Evolutionary conservation across 371 early-diverging fungal species (phyloP).

Genomic region (Circinella umbellata): DNA sequence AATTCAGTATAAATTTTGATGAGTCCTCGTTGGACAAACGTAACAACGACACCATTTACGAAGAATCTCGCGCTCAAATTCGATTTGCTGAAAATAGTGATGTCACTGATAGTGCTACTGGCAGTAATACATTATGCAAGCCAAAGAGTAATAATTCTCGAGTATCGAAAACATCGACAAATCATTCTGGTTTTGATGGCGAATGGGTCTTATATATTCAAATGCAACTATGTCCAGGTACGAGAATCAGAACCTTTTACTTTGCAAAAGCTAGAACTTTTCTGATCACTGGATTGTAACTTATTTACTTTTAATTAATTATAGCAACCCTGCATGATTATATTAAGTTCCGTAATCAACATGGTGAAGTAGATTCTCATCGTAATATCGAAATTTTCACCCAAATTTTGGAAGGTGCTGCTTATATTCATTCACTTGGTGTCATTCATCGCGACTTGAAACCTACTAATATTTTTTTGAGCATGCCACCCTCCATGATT

Average conservation of each 20-base stretch:
- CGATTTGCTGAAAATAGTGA: slow-evolving; percentile 13
- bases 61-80: slow-evolving; percentile 3
- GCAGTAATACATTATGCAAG: not conserved
- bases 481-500: slow-evolving; percentile 24
- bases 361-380: slow-evolving; percentile 41
- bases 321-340: slow-evolving; percentile 52
- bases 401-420: slow-evolving; percentile 68
- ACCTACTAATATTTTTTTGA: slow-evolving; percentile 80
- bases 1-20: not conserved
- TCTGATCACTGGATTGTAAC: too few relatives aligned
- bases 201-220: slow-evolving; percentile 80
- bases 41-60: too few relatives aligned
- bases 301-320: not conserved
- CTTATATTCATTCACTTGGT: slow-evolving; percentile 74
- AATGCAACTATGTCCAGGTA: slow-evolving; percentile 87
- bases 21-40: not conserved
- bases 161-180: slow-evolving; percentile 1
- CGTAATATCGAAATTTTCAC: slow-evolving; percentile 53
- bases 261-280: not conserved
- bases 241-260: not conserved
- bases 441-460: slow-evolving; percentile 84
- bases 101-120: not conserved
- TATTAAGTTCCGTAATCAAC: slow-evolving; percentile 41
- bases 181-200: slow-evolving; percentile 14
- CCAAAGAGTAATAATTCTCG: slow-evolving; percentile 1